Conservation (phyloP, 139 green algal genomes). For the Chlamydomonas urium region DNA sequence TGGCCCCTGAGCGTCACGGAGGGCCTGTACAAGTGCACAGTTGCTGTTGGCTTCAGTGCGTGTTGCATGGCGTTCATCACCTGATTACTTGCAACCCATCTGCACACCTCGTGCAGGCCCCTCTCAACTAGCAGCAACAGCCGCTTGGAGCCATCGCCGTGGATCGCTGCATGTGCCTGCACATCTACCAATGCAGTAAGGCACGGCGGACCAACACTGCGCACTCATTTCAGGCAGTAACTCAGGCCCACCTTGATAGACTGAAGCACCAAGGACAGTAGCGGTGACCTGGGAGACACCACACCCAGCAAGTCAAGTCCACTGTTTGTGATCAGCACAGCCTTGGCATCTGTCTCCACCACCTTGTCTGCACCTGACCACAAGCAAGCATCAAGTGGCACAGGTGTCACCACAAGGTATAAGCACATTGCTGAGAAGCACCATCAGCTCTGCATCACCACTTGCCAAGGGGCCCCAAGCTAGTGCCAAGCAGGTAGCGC, state of each 20-base stretch:
- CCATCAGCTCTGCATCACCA: neutral
- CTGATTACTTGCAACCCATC: neutral
- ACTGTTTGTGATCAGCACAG: neutral
- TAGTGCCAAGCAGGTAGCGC: neutral
- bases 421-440: neutral
- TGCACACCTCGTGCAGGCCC: slow-evolving; percentile 26
- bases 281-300: neutral
- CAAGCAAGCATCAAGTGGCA: neutral
- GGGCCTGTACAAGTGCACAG: too few species aligned
- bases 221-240: too few species aligned
- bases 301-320: slow-evolving; percentile 9
- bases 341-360: neutral
- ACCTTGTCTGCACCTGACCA: slow-evolving; percentile 17
- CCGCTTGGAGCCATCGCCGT: slow-evolving; percentile 29
- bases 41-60: slow-evolving; percentile 1
- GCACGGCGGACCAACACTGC: too few species aligned
- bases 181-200: too few species aligned
- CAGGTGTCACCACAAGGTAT: neutral
- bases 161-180: neutral
- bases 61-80: too few species aligned
- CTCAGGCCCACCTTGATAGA: too few species aligned
- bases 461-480: slow-evolving; percentile 12
- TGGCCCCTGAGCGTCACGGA: too few species aligned
- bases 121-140: slow-evolving; percentile 18
- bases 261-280: neutral